Evolutionary conservation across 1,284 basidiomycete genomes (phyloP), one percentile per base, ranked within the genome.

Genomic region (Papiliotrema nemorosa): DNA sequence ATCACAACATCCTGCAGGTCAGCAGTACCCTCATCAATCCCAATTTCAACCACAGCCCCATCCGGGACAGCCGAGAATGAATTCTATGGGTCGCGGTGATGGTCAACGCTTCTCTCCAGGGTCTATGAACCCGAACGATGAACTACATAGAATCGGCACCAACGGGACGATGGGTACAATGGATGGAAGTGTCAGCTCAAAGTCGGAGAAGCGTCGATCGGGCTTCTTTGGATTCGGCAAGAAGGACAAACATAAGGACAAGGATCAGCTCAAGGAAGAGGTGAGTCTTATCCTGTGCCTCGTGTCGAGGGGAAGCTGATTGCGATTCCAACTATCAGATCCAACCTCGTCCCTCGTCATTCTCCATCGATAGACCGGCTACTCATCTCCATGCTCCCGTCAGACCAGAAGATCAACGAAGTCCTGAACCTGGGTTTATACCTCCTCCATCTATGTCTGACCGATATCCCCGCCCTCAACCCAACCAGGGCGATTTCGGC

Each of bases 201-300:
- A 51, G 47, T 53, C 45, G 20, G 62, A 59, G 42, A 63, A 65
- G 50, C 38, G 64, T 43, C 37, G 61, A 35, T 64, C 62, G 47
- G 63, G 64, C 12, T 61, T 69, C 50, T 67, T 67, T 50, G 63
- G 64, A 7, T 50, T 69, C n/a, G 62, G 63, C 20, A 58, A 60
- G 52, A 62, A 67, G 47, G 55, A 65, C 29, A 64, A 68, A 49
- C 57, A 67, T 12, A 62, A 75, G 45, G 42, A 67, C 49, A 50
- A 57, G 41, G 39, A 53, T 29, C n/a, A n/a, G n/a, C n/a, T n/a
- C n/a, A 43, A 43, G 34, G 25, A 52, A 3, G 51, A 56, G 29
- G 50, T 48, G 39, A 49, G 45, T 49, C 16, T 44, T n/a, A n/a
- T n/a, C n/a, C n/a, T n/a, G n/a, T n/a, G n/a, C n/a, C n/a, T n/a